phyloP scores from a whole-genome alignment of 257 asterid genomes.

The Coffea canephora region DNA sequence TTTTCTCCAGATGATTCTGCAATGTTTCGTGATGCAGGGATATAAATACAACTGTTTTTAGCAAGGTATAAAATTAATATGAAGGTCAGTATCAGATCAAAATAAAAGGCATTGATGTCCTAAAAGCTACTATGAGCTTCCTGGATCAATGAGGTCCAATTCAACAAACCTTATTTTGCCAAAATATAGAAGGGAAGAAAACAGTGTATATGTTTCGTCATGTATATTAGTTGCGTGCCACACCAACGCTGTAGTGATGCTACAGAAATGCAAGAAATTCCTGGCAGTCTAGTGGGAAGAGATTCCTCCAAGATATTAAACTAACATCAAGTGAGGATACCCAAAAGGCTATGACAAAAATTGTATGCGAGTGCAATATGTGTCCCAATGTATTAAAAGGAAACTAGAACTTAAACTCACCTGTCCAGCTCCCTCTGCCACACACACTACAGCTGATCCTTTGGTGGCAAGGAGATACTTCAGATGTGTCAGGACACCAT shows the following conservation, averaged over 20 bases:
- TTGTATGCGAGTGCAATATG: background rate
- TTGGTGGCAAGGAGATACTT: slow-evolving; percentile 78
- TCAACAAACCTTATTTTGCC: background rate
- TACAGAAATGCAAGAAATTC: background rate
- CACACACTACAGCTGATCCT: slow-evolving; percentile 96
- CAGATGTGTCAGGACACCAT: slow-evolving; percentile 78
- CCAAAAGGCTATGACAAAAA: slow-evolving; percentile 1
- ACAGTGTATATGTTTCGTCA: background rate
- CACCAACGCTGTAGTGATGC: background rate
- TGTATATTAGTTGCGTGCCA: background rate
- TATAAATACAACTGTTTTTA: background rate
- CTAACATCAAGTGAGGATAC: background rate
- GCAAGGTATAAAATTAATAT: background rate
- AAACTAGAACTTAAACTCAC: slow-evolving; percentile 35
- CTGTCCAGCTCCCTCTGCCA: slow-evolving; percentile 99
- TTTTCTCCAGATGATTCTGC: slow-evolving; percentile 73
- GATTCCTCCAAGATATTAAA: background rate
- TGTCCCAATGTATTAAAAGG: slow-evolving; percentile 1
- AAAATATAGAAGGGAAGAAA: background rate
- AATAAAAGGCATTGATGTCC: background rate
- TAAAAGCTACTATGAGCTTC: background rate
- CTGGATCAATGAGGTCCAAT: background rate
- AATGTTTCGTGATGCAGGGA: slow-evolving; percentile 10
- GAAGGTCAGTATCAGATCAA: background rate
- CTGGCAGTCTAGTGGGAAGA: background rate